Conservation (phyloP, 768 basidiomycete genomes). For the Tylopilus rubrobrunneus region DNA sequence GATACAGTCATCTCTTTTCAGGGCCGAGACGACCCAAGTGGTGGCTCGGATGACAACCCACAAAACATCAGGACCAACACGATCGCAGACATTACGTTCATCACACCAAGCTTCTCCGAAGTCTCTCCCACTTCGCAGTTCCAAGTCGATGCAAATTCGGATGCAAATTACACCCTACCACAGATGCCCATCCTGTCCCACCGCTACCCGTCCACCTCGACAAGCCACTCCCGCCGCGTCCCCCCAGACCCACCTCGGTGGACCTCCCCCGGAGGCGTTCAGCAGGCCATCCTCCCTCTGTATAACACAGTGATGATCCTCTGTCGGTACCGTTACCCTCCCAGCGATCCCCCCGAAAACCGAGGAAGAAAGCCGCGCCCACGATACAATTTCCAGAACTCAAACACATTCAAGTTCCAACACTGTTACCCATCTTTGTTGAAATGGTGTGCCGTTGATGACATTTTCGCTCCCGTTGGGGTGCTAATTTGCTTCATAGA, state of each 20-base stretch:
- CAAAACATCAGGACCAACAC: not conserved
- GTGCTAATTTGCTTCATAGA: slow-evolving; percentile 24
- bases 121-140: slow-evolving; percentile 44
- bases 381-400: slow-evolving; percentile 72
- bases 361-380: slow-evolving; percentile 41
- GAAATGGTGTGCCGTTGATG: slow-evolving; percentile 67
- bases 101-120: slow-evolving; percentile 14
- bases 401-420: slow-evolving; percentile 70
- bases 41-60: not conserved
- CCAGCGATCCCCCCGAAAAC: slow-evolving; percentile 24
- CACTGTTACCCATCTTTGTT: slow-evolving; percentile 81
- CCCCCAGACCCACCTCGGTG: slow-evolving; percentile 15
- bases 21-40: not conserved
- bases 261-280: slow-evolving; percentile 16
- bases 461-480: not conserved
- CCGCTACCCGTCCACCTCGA: slow-evolving; percentile 21
- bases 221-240: slow-evolving; percentile 43
- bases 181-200: slow-evolving; percentile 42
- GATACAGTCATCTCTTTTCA: not conserved
- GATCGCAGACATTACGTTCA: slow-evolving; percentile 4
- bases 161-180: slow-evolving; percentile 22
- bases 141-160: slow-evolving; percentile 43
- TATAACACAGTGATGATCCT: not conserved
- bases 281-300: slow-evolving; percentile 5
- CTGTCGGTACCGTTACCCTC: slow-evolving; percentile 10